These are phyloP conservation scores for Penicillium waksmanii DNA, from an alignment of 495 filamentous ascomycete species.

Conservation along the genomic window DNA sequence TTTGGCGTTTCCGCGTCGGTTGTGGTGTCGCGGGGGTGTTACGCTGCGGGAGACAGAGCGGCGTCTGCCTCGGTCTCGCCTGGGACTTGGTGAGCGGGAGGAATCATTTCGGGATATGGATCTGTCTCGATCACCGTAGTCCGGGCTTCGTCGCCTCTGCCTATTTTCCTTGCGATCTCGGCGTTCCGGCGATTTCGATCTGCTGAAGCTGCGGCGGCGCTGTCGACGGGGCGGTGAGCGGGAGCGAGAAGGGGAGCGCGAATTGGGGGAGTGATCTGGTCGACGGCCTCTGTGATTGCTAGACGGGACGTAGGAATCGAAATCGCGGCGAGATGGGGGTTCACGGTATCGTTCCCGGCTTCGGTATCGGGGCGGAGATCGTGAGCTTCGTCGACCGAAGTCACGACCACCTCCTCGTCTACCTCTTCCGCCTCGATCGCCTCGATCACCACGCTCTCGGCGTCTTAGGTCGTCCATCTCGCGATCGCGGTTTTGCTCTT, in stretches of 20 bases:
- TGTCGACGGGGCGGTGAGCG: conserved; percentile 42
- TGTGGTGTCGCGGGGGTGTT: conserved; percentile 35
- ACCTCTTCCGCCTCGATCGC: conserved; percentile 60
- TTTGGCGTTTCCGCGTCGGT: conserved; percentile 25
- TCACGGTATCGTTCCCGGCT: conserved; percentile 57
- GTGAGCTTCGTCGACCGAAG: conserved; percentile 57
- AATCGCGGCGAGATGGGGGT: conserved; percentile 53
- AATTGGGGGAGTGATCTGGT: conserved; percentile 38
- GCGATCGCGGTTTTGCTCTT: conserved; percentile 59
- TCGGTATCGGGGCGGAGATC: conserved; percentile 63
- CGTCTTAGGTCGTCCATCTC: conserved; percentile 69
- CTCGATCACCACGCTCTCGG: conserved; percentile 73
- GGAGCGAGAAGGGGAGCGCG: conserved; percentile 42
- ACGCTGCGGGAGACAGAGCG: conserved; percentile 51
- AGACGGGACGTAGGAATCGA: conserved; percentile 62
- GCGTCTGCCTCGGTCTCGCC: conserved; percentile 53
- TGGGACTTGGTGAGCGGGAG: conserved; percentile 66
- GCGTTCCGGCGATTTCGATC: conserved; percentile 44
- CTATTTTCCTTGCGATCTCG: conserved; percentile 39
- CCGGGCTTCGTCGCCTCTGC: conserved; percentile 43
- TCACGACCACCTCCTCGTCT: conserved; percentile 51
- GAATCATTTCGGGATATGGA: conserved; percentile 52
- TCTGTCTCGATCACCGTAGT: conserved; percentile 57
- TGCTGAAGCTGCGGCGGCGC: conserved; percentile 36
- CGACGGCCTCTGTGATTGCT: conserved; percentile 41